Base-by-base conservation (phyloP, 164 flowering plant species). In the Stephania yunnanensis region DNA sequence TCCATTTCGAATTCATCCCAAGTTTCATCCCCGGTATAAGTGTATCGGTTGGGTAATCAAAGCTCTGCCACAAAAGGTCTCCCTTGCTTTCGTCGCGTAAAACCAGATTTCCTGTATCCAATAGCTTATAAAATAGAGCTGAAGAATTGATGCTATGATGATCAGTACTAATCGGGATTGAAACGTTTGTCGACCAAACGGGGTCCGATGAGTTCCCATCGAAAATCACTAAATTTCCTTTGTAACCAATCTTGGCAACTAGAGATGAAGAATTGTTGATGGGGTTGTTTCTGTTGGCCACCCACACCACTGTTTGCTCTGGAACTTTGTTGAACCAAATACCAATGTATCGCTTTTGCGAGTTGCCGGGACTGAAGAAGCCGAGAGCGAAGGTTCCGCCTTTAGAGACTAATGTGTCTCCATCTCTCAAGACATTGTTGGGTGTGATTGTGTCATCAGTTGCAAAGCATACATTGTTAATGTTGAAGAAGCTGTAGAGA, bases 251-350 rank as follows among this genome's bases (percentile, higher is more conserved):
- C 9, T 78, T 75, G 20, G 87, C 46, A 10, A 82, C 68, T 10
- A 89, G 87, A 0, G 88, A 81, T 3, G 88, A 70, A 44, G 78
- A 36, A 36, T 36, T 80, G 0, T 19, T 71, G 10, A 90, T 31
- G 1, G 91, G 94, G 11, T 30, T 7, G 25, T 84, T 82, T 74
- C 89, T 79, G 81, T 90, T 90, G 0, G 88, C 89, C 10, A 90
- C 87, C 91, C 93, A 90, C 15, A 87, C 83, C 20, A 82, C 69
- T 1, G 83, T 79, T n/a, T 46, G 42, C 10, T 66, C 73, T 1
- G 79, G 71, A 31, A 77, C 71, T 6, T 85, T 79, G 36, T 78
- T 76, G 78, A 69, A 86, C 92, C 90, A 89, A 3, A 87, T 80
- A 15, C 92, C 92, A 5, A 87, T 1, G 73, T 85, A 87, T 3